A percentile compares a stretch with the other conserved stretches of the same genome.
These are phyloP conservation scores for Trichophyton benhamiae DNA, from an alignment of 2,329 filamentous ascomycete species.

Conservation along the genomic window DNA sequence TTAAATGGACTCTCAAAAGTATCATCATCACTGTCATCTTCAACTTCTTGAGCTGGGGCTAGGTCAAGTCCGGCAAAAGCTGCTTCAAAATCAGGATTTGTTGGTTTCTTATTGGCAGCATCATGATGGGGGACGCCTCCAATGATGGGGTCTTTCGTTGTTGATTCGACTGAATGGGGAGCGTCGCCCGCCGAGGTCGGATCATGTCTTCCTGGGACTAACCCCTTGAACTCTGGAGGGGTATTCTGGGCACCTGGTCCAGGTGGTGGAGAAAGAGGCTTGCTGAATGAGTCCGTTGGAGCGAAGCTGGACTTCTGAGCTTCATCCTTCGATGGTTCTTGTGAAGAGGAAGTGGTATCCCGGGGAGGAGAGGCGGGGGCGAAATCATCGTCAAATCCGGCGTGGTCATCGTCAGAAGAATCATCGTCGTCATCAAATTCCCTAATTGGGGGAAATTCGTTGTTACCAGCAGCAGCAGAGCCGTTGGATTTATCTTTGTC, in stretches of 20 bases:
- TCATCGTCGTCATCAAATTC: constrained; percentile 73
- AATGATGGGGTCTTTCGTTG: constrained; percentile 27
- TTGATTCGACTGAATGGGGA: constrained; percentile 28
- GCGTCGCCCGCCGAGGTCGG: constrained; percentile 29
- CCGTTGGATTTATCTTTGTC: constrained; percentile 23
- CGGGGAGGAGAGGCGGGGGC: constrained; percentile 46
- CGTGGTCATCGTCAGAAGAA: constrained; percentile 51
- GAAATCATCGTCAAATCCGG: constrained; percentile 88
- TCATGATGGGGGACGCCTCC: constrained; percentile 24
- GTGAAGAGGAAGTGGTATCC: constrained; percentile 2
- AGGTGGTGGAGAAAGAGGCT: constrained; percentile 30
- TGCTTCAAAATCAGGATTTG: constrained; percentile 35
- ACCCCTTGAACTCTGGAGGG: constrained; percentile 29
- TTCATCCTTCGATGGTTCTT: constrained; percentile 25
- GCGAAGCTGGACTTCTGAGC: constrained; percentile 29
- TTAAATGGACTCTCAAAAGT: constrained; percentile 23
- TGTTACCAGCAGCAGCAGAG: constrained; percentile 27
- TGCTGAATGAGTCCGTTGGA: constrained; percentile 28
- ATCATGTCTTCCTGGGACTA: constrained; percentile 29
- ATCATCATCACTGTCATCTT: constrained; percentile 38
- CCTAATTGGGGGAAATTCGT: constrained; percentile 89
- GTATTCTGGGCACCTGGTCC: constrained; percentile 45
- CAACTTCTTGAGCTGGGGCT: constrained; percentile 34
- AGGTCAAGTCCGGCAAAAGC: constrained; percentile 35
- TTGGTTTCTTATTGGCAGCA: constrained; percentile 17